Evolutionary conservation across 352 stramenopile genomes (phyloP), one percentile per base, ranked within the genome.

Genomic region (Phytophthora megakarya): DNA sequence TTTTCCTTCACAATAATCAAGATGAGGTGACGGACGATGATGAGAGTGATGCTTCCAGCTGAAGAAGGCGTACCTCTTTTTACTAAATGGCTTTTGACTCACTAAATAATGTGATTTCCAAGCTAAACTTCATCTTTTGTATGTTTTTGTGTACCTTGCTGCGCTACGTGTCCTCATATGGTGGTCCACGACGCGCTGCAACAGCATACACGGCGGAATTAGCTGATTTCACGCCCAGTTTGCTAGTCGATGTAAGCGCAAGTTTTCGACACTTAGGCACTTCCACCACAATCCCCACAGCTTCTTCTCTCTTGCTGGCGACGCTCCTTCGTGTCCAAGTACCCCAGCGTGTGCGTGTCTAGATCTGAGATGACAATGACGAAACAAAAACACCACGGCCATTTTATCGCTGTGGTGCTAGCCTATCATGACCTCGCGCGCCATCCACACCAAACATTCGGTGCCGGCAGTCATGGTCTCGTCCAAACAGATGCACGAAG

Each of bases 361-460:
- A 73, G 37, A 52, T 73, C 66, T 6, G 66, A 73, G n/a, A 75
- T 38, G 10, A 75, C 50, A 5, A 73, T 45, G 7, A 61, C 74
- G 6, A 82, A 54, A 25, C 71, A 82, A 54, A 78, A 82, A n/a
- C n/a, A n/a, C n/a, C 32, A 82, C 52, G 42, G 80, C 74, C 0
- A 71, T 65, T 37, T 69, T 70, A 38, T 80, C 71, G 19, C 65
- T 67, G 58, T 81, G 78, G n/a, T 66, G 57, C 40, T 59, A 45
- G 0, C 73, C 73, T 21, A 70, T 67, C 72, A 80, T 74, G 22
- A 80, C 71, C 30, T 80, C 68, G 8, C 68, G 72, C 1, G 72
- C 72, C 67, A 75, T 75, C 68, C 67, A 72, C 18, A 65, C 51
- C 9, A 48, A 67, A 10, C 49, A 60, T 2, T 57, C 67, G 26